A percentile compares a stretch with the other conserved stretches of the same genome.
phyloP scores from a whole-genome alignment of 2,329 filamentous ascomycete species.

The Diplodia seriata region DNA sequence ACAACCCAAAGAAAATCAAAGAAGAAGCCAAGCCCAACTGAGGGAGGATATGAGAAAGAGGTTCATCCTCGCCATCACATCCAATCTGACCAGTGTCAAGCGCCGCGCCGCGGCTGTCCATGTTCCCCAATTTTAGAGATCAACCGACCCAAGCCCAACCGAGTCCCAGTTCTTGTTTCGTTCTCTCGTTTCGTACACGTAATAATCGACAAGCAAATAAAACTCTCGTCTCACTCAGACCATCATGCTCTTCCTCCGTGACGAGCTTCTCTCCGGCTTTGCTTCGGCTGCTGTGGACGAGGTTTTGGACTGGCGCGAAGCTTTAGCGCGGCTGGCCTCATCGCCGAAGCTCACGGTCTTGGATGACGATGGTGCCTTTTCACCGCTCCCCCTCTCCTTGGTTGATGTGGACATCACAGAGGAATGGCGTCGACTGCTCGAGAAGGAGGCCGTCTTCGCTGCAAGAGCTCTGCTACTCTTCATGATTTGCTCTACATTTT shows the following conservation, averaged over 20 bases:
- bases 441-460: slow-evolving; percentile 35
- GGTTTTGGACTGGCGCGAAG: slow-evolving; percentile 33
- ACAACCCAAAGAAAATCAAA: slow-evolving; percentile 2
- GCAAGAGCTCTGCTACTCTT: slow-evolving; percentile 43
- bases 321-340: slow-evolving; percentile 35
- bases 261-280: slow-evolving; percentile 48
- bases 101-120: background rate
- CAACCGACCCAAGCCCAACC: background rate
- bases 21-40: background rate
- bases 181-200: slow-evolving; percentile 1
- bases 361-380: slow-evolving; percentile 34
- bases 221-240: slow-evolving; percentile 37
- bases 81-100: background rate
- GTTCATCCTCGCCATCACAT: background rate
- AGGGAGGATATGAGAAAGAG: background rate
- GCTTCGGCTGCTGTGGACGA: slow-evolving; percentile 32
- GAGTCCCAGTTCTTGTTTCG: background rate
- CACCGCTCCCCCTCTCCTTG: slow-evolving; percentile 35
- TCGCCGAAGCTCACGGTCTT: slow-evolving; percentile 36
- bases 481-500: slow-evolving; percentile 35
- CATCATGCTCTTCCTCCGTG: slow-evolving; percentile 53
- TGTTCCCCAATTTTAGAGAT: background rate
- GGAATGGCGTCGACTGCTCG: slow-evolving; percentile 43
- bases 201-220: background rate
- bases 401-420: slow-evolving; percentile 37